phyloP scores from a whole-genome alignment of 2,329 filamentous ascomycete genomes.

The Colletotrichum sansevieriae region DNA sequence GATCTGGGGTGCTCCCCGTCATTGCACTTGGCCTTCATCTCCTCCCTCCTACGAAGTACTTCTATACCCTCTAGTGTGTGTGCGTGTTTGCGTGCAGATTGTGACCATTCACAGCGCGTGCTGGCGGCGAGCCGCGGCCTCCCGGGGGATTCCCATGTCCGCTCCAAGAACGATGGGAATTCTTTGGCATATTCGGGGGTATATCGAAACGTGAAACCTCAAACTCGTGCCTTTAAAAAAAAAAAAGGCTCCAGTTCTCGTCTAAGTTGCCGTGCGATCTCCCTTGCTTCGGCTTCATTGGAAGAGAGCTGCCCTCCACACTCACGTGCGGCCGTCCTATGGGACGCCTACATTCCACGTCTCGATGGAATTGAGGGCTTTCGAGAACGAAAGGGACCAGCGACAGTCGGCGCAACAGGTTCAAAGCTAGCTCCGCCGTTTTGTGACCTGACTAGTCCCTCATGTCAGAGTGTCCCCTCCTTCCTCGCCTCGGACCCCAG shows the following conservation, averaged over 20 bases:
- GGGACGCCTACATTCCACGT: constrained; percentile 20
- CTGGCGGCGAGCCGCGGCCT: constrained; percentile 2
- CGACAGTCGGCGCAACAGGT: constrained; percentile 19
- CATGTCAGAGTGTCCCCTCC: background rate
- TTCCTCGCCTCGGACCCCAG: constrained; percentile 9
- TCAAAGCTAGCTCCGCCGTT: constrained; percentile 11
- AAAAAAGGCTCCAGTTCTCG: background rate
- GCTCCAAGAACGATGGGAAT: constrained; percentile 12
- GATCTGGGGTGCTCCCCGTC: constrained; percentile 31
- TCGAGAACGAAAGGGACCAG: background rate
- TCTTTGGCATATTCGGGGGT: background rate
- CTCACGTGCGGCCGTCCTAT: constrained; percentile 19
- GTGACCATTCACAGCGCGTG: constrained; percentile 3
- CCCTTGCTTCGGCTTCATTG: background rate
- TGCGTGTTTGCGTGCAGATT: background rate
- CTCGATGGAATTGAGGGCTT: too few relatives aligned
- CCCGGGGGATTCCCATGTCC: constrained; percentile 8
- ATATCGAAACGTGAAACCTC: constrained; percentile 23
- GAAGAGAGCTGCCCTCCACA: constrained; percentile 5
- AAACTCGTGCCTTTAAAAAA: background rate
- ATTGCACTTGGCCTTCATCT: constrained; percentile 8
- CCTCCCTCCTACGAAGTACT: too few relatives aligned
- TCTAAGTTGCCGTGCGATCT: background rate
- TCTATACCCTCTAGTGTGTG: background rate
- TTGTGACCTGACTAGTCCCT: background rate